phyloP scores from a whole-genome alignment of 768 basidiomycete genomes.

The Mycena floridula region DNA sequence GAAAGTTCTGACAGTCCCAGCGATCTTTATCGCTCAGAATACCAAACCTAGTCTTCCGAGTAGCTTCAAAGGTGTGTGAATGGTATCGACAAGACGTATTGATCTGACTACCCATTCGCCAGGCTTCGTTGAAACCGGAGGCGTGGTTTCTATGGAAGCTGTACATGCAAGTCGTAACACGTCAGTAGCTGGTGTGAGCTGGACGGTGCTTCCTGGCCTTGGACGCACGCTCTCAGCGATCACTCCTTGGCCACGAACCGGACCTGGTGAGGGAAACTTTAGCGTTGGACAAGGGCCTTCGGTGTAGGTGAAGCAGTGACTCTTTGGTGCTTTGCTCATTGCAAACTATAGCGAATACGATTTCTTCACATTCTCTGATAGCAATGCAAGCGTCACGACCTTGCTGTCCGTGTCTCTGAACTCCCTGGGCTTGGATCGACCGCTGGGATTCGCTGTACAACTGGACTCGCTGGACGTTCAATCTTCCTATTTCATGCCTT shows the following conservation, averaged over 20 bases:
- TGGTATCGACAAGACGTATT: neutral
- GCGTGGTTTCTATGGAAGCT: conserved; percentile 62
- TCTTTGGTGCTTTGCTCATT: neutral
- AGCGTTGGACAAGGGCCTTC: conserved; percentile 57
- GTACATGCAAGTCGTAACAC: conserved; percentile 46
- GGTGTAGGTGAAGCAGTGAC: conserved; percentile 32
- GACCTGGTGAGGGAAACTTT: conserved; percentile 47
- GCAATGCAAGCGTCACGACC: conserved; percentile 42
- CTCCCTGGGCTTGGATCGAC: conserved; percentile 39
- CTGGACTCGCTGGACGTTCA: conserved; percentile 38
- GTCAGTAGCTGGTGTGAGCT: conserved; percentile 44
- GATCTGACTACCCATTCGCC: neutral
- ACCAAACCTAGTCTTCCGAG: conserved; percentile 31
- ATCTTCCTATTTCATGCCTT: conserved; percentile 40
- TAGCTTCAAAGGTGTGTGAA: conserved; percentile 42
- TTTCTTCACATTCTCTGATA: conserved; percentile 55
- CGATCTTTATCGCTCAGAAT: conserved; percentile 24
- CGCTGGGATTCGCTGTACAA: conserved; percentile 45
- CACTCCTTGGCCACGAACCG: conserved; percentile 48
- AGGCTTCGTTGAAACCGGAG: conserved; percentile 62
- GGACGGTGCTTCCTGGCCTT: conserved; percentile 55
- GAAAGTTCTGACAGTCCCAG: conserved; percentile 26
- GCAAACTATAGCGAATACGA: conserved; percentile 63
- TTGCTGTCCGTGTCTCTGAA: conserved; percentile 50
- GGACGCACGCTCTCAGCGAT: conserved; percentile 57